Evolutionary conservation across 331 rosid species (phyloP), one percentile per base, ranked within the genome.

Genomic region (Quercus lobata): DNA sequence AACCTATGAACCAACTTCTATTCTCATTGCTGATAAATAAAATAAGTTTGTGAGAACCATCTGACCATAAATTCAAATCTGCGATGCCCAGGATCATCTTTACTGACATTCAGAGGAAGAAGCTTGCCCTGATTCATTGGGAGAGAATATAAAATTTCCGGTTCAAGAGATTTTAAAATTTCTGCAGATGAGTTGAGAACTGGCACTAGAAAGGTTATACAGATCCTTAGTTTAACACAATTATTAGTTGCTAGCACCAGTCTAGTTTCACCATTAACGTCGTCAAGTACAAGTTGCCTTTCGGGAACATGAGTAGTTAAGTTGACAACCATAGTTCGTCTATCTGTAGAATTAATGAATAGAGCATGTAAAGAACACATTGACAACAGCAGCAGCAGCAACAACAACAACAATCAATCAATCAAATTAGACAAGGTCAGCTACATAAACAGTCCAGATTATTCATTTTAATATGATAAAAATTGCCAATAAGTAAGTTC

Each of bases 31-130:
- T 15, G 21, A 0, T 14, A 61, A 12, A 61, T 24, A 25, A 25
- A 7, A 17, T 29, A 16, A 32, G 6, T 18, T 66, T 52, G n/a
- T 29, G 24, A 74, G 76, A 75, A 77, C 66, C 65, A 80, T 83
- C 93, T 87, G 12, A 94, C 97, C 98, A 53, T 16, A 80, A 88
- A 94, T 69, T 97, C 90, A 63, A 94, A 94, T 90, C 89, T 92
- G 70, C 87, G 92, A 79, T 91, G 88, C 78, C 84, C 87, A 0
- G 44, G 78, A 70, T 68, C n/a, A n/a, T n/a, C n/a, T 78, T 84
- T 83, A 22, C 66, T 74, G 66, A 71, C 77, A 37, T 90, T 7
- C 44, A 37, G 91, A 81, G 83, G 62, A 71, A 37, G 44, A 1
- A 92, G 92, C 18, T 58, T 73, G 35, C 97, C 98, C n/a, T n/a